Evolutionary conservation across 176 grass and related monocot species (phyloP).

Genomic region (Stipa capillata): DNA sequence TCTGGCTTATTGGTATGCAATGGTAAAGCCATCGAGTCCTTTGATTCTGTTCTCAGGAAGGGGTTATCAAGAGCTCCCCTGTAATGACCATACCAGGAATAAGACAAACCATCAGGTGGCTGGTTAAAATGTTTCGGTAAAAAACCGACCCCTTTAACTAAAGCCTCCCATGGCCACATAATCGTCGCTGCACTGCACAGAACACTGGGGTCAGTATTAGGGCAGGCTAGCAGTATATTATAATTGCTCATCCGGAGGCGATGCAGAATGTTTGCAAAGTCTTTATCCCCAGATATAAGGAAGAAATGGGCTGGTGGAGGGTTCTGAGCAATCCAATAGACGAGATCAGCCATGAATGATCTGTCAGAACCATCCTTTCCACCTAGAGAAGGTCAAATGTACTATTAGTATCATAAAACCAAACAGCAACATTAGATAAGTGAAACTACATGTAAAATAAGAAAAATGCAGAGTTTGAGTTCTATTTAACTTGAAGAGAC

Average conservation of each 20-base stretch:
- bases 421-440: too few species aligned
- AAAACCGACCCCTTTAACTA: constrained; percentile 59
- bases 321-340: constrained; percentile 81
- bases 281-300: constrained; percentile 71
- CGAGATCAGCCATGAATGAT: constrained; percentile 70
- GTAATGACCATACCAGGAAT: constrained; percentile 89
- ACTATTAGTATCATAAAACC: constrained; percentile 12
- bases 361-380: constrained; percentile 80
- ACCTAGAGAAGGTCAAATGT: constrained; percentile 31
- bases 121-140: constrained; percentile 57
- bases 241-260: constrained; percentile 92
- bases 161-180: constrained; percentile 74
- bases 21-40: constrained; percentile 22
- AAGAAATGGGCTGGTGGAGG: constrained; percentile 94
- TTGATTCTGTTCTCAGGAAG: constrained; percentile 28
- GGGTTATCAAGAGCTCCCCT: constrained; percentile 64
- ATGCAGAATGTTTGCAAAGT: constrained; percentile 79
- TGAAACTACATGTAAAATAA: too few species aligned
- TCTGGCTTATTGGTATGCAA: background rate
- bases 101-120: constrained; percentile 78
- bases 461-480: too few species aligned
- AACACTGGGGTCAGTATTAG: constrained; percentile 3
- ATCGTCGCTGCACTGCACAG: constrained; percentile 74
- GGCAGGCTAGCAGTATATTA: constrained; percentile 75
- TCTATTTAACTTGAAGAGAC: background rate